These are phyloP conservation scores for Cladosporium sp. DNA, from an alignment of 2,329 filamentous ascomycete genomes.

Conservation along the genomic window DNA sequence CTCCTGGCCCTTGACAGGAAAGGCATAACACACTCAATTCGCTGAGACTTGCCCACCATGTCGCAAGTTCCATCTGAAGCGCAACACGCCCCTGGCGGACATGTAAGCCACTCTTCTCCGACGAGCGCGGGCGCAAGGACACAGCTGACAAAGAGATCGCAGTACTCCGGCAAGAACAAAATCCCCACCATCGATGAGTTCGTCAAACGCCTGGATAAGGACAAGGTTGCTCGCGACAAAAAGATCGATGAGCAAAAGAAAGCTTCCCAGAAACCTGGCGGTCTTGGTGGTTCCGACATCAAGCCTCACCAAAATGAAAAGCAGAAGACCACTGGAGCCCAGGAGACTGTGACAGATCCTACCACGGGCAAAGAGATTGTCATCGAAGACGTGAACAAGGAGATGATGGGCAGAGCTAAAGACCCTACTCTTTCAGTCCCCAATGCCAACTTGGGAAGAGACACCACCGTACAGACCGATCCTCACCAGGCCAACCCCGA, in stretches of 20 bases:
- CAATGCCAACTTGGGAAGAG: constrained; percentile 80
- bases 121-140: background rate
- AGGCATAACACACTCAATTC: background rate
- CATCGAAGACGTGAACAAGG: constrained; percentile 74
- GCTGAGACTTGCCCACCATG: constrained; percentile 34
- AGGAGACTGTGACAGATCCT: constrained; percentile 73
- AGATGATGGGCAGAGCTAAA: constrained; percentile 65
- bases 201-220: constrained; percentile 69
- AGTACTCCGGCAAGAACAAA: constrained; percentile 79
- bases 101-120: background rate
- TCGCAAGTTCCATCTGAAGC: constrained; percentile 35
- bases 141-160: constrained; percentile 30
- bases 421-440: constrained; percentile 78
- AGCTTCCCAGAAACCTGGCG: constrained; percentile 24
- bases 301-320: constrained; percentile 46
- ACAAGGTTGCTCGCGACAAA: constrained; percentile 73
- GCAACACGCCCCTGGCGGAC: constrained; percentile 50
- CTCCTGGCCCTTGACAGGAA: background rate
- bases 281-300: constrained; percentile 30
- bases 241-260: constrained; percentile 58
- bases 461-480: constrained; percentile 68
- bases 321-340: constrained; percentile 41
- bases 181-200: constrained; percentile 87
- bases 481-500: constrained; percentile 68
- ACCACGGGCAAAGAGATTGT: constrained; percentile 81